phyloP scores from a whole-genome alignment of 371 early-diverging fungal species.

The Lichtheimia ornata region DNA sequence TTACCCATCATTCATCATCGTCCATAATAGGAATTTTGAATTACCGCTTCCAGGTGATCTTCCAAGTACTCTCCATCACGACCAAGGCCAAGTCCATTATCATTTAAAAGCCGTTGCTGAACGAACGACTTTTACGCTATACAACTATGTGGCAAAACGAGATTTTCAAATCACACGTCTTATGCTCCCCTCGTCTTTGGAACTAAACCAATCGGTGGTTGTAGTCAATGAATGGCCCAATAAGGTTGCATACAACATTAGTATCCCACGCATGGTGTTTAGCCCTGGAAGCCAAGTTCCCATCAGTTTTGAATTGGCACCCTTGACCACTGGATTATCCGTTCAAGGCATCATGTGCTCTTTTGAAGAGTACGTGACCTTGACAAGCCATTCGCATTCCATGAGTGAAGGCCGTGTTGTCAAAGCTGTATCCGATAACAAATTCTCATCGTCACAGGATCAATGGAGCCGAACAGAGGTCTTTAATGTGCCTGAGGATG shows the following conservation, averaged over 20 bases:
- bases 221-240: slow-evolving; percentile 45
- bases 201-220: slow-evolving; percentile 35
- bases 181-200: slow-evolving; percentile 33
- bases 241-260: slow-evolving; percentile 44
- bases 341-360: slow-evolving; percentile 29
- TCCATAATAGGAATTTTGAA: slow-evolving; percentile 49
- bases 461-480: slow-evolving; percentile 31
- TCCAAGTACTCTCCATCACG: slow-evolving; percentile 42
- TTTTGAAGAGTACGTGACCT: slow-evolving; percentile 38
- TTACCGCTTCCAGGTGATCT: slow-evolving; percentile 49
- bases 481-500: slow-evolving; percentile 17
- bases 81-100: slow-evolving; percentile 36
- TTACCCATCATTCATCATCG: background rate
- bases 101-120: slow-evolving; percentile 43
- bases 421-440: slow-evolving; percentile 27
- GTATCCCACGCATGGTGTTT: slow-evolving; percentile 40
- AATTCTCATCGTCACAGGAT: slow-evolving; percentile 17
- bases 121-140: slow-evolving; percentile 36
- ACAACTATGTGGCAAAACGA: slow-evolving; percentile 31
- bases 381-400: slow-evolving; percentile 25
- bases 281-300: slow-evolving; percentile 34
- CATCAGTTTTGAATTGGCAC: slow-evolving; percentile 36
- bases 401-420: slow-evolving; percentile 36
- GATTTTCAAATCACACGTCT: slow-evolving; percentile 30
- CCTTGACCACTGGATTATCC: slow-evolving; percentile 31